phyloP scores from a whole-genome alignment of 805 yeast species.

The Priceomyces haplophilus region DNA sequence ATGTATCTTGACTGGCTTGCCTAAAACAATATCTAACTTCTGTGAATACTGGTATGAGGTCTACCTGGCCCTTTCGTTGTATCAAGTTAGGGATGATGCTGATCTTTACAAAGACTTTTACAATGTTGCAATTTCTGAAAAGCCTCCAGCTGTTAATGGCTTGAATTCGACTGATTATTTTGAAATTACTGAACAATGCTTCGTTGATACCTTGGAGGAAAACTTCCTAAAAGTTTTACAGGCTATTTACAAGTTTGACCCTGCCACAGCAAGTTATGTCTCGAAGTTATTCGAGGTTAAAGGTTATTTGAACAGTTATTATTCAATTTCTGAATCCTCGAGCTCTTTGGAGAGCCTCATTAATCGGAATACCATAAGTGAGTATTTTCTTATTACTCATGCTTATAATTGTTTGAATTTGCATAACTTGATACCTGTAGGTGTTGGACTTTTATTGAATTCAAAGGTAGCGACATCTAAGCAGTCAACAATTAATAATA shows the following conservation, averaged over 20 bases:
- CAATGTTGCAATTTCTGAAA: slow-evolving; percentile 30
- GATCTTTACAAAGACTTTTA: slow-evolving; percentile 33
- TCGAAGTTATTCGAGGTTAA: slow-evolving; percentile 63
- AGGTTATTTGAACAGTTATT: slow-evolving; percentile 49
- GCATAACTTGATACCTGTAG: slow-evolving; percentile 60
- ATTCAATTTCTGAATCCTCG: slow-evolving; percentile 13
- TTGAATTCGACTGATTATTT: slow-evolving; percentile 29
- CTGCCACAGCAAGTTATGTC: slow-evolving; percentile 60
- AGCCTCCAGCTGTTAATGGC: slow-evolving; percentile 28
- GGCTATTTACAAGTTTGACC: slow-evolving; percentile 56
- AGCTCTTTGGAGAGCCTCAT: slow-evolving; percentile 9
- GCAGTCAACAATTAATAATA: slow-evolving; percentile 30
- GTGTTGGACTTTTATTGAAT: slow-evolving; percentile 56
- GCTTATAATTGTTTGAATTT: slow-evolving; percentile 53
- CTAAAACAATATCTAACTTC: slow-evolving; percentile 47
- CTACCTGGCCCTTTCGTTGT: slow-evolving; percentile 52
- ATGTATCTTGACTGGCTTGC: slow-evolving; percentile 45
- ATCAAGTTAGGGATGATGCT: slow-evolving; percentile 50
- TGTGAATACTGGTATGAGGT: slow-evolving; percentile 70
- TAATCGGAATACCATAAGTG: slow-evolving; percentile 43
- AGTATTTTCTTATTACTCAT: slow-evolving; percentile 52
- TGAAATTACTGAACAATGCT: slow-evolving; percentile 37
- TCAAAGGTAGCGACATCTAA: slow-evolving; percentile 43
- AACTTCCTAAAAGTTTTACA: slow-evolving; percentile 57
- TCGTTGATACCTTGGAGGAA: slow-evolving; percentile 53